These are phyloP conservation scores for Ophiostoma perfectum DNA, from an alignment of 2,329 filamentous ascomycete genomes.

Conservation along the genomic window DNA sequence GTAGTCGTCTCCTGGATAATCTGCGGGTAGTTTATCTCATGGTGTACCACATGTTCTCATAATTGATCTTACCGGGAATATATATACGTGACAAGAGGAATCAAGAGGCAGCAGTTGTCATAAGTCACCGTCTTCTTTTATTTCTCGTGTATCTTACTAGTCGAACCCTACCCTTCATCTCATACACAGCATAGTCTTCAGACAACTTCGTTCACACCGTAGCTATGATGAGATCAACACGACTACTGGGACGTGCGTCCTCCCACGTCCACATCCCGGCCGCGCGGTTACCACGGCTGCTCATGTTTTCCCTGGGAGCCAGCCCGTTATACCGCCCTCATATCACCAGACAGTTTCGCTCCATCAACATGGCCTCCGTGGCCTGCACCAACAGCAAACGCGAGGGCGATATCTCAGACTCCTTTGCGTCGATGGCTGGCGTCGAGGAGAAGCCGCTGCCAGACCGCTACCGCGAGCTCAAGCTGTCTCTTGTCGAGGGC, in stretches of 20 bases:
- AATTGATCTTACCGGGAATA: no score
- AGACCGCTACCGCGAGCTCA: constrained; percentile 51
- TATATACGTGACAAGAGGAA: no score
- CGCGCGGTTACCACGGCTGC: background rate
- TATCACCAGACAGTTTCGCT: background rate
- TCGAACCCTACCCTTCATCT: no score
- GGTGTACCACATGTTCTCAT: no score
- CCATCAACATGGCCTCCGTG: constrained; percentile 25
- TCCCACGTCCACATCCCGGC: background rate
- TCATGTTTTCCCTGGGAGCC: background rate
- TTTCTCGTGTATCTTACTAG: no score
- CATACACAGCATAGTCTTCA: no score
- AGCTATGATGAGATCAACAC: background rate
- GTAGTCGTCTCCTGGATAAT: no score
- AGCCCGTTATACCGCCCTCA: background rate
- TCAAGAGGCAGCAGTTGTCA: no score
- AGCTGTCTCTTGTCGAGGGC: constrained; percentile 47
- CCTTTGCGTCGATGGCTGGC: constrained; percentile 56
- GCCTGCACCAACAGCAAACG: constrained; percentile 37
- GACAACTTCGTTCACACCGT: background rate
- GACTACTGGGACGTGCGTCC: background rate
- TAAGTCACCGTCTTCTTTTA: no score
- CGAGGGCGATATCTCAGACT: constrained; percentile 58
- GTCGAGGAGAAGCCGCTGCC: constrained; percentile 43
- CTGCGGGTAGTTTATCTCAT: no score